Conservation (phyloP, 75 land plant genomes). For the Selaginella moellendorffii region DNA sequence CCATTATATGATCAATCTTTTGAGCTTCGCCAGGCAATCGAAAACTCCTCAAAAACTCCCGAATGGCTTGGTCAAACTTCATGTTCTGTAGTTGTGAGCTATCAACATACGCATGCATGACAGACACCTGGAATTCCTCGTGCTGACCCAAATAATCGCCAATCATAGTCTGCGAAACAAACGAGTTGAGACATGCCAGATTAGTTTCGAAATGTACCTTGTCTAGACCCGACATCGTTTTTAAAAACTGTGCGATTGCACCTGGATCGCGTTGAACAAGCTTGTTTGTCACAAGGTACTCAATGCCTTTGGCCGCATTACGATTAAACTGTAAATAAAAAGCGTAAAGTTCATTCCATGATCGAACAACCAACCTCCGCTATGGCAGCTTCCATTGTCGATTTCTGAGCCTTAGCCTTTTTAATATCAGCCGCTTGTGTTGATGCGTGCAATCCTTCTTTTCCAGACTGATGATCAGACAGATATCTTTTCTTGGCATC, state of each 20-base stretch:
- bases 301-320: slow-evolving; percentile 57
- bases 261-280: slow-evolving; percentile 53
- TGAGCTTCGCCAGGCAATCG: slow-evolving; percentile 97
- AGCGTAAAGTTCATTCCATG: background rate
- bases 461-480: slow-evolving; percentile 12
- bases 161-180: slow-evolving; percentile 47
- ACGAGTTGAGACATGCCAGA: slow-evolving; percentile 1
- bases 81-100: slow-evolving; percentile 70
- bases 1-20: slow-evolving; percentile 97
- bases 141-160: slow-evolving; percentile 96
- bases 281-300: slow-evolving; percentile 46
- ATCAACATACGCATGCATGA: slow-evolving; percentile 99
- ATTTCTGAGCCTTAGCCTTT: slow-evolving; percentile 78
- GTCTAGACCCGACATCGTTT: slow-evolving; percentile 49
- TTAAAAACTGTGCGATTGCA: slow-evolving; percentile 64
- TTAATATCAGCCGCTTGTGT: slow-evolving; percentile 46
- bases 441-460: slow-evolving; percentile 21
- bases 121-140: slow-evolving; percentile 86
- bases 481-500: slow-evolving; percentile 18
- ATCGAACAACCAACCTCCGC: slow-evolving; percentile 40
- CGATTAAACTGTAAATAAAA: slow-evolving; percentile 58
- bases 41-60: slow-evolving; percentile 75
- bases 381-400: slow-evolving; percentile 68
- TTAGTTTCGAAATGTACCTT: slow-evolving; percentile 33
- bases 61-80: slow-evolving; percentile 83